Conservation (phyloP, 2,329 filamentous ascomycete species). For the Pyrenophora graminea region DNA sequence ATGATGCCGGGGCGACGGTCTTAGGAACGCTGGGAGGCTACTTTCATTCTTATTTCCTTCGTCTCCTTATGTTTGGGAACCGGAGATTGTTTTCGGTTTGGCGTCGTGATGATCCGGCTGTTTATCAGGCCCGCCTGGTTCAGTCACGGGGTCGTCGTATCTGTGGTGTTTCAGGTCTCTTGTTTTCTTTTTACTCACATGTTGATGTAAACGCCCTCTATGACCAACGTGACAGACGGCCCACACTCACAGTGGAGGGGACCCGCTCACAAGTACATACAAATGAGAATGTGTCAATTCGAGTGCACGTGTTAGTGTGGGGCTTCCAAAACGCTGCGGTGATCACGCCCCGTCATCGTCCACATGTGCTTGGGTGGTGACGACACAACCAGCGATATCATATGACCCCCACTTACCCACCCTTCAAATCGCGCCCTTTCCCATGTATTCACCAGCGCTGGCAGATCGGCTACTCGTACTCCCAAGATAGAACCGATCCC, state of each 20-base stretch:
- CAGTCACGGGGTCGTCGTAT: constrained; percentile 2
- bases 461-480: no score
- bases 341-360: no score
- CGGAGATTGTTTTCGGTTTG: constrained; percentile 10
- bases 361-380: no score
- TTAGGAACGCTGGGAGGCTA: constrained; percentile 1
- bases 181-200: constrained; percentile 9
- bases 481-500: no score
- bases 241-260: constrained; percentile 1
- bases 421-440: no score
- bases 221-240: neutral
- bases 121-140: neutral
- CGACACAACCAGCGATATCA: no score
- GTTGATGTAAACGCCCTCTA: constrained; percentile 30
- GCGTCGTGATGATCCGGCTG: constrained; percentile 7
- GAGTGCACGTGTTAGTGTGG: neutral
- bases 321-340: neutral
- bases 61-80: constrained; percentile 9
- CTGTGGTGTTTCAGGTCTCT: constrained; percentile 1
- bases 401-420: no score
- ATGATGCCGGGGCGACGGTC: constrained; percentile 1
- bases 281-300: constrained; percentile 6
- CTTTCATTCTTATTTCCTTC: constrained; percentile 3
- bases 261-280: constrained; percentile 7
- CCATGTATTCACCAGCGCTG: no score